These are phyloP conservation scores for Cyclotella cryptica DNA, from an alignment of 108 stramenopile species.

Conservation along the genomic window DNA sequence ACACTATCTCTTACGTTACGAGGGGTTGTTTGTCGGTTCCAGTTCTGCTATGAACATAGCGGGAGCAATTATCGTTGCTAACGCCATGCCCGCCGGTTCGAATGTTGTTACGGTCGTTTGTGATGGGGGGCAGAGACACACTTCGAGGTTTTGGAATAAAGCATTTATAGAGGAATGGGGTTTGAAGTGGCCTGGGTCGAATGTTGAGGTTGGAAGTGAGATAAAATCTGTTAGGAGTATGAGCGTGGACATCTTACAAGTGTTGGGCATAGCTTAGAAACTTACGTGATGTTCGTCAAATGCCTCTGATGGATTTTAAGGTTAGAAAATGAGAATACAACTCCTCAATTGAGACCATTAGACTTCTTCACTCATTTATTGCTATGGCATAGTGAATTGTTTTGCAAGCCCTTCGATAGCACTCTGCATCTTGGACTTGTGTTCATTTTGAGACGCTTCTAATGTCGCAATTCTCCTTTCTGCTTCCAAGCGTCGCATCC, in stretches of 20 bases:
- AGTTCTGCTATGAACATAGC: constrained; percentile 96
- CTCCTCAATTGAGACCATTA: too few relatives aligned
- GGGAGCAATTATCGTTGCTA: constrained; percentile 84
- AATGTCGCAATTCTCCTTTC: constrained; percentile 34
- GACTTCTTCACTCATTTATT: not conserved
- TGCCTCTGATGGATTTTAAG: too few relatives aligned
- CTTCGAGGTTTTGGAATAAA: constrained; percentile 44
- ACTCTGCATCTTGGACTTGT: constrained; percentile 43
- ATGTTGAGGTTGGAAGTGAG: too few relatives aligned
- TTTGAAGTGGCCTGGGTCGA: constrained; percentile 9
- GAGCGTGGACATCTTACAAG: not conserved
- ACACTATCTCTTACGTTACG: constrained; percentile 85
- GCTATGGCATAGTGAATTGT: constrained; percentile 7
- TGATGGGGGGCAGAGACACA: constrained; percentile 90
- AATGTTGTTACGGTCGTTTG: constrained; percentile 92
- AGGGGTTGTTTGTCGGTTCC: constrained; percentile 96
- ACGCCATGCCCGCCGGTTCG: constrained; percentile 53
- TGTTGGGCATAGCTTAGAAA: not conserved
- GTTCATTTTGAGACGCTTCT: constrained; percentile 22
- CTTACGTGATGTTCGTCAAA: too few relatives aligned
- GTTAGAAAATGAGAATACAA: too few relatives aligned
- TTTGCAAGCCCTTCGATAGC: constrained; percentile 50
- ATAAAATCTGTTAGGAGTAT: not conserved
- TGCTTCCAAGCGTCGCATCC: constrained; percentile 27
- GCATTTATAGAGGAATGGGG: constrained; percentile 11